A percentile compares a stretch with the other conserved stretches of the same genome.
Evolutionary conservation across 805 yeast species (phyloP).

Genomic region (Saturnispora sanitii): DNA sequence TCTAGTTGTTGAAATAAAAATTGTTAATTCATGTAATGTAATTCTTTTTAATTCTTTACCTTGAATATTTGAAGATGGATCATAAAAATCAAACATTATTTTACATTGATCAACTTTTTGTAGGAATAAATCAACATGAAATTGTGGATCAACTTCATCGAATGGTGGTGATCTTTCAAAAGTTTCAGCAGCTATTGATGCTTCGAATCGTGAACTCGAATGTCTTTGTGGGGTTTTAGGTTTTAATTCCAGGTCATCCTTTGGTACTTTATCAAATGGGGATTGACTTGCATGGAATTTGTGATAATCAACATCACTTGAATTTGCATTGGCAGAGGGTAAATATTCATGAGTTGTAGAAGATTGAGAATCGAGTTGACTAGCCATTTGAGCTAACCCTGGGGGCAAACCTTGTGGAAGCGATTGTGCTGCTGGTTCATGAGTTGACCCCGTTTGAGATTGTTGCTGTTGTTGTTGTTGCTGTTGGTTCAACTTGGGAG

Average conservation of each 20-base stretch:
- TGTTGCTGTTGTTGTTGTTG: slow-evolving; percentile 3
- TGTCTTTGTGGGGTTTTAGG: slow-evolving; percentile 72
- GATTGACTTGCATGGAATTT: slow-evolving; percentile 25
- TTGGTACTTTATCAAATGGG: slow-evolving; percentile 31
- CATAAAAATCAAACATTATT: slow-evolving; percentile 86
- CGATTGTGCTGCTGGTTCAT: not conserved
- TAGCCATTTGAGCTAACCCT: too few relatives aligned
- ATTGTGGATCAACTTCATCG: slow-evolving; percentile 73
- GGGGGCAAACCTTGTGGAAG: not conserved
- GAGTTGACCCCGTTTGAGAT: not conserved
- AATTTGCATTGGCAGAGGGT: slow-evolving; percentile 2
- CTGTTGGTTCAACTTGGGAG: not conserved
- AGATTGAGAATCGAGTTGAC: too few relatives aligned
- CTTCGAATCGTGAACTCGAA: slow-evolving; percentile 84
- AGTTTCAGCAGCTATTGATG: slow-evolving; percentile 50
- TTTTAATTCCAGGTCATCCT: slow-evolving; percentile 72
- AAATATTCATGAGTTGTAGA: not conserved
- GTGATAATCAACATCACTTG: slow-evolving; percentile 21
- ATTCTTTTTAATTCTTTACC: slow-evolving; percentile 88
- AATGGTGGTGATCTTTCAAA: slow-evolving; percentile 74
- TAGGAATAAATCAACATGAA: slow-evolving; percentile 69
- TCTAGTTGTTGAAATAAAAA: slow-evolving; percentile 73
- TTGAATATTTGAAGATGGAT: slow-evolving; percentile 82
- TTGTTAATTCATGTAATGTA: slow-evolving; percentile 82
- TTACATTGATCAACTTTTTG: slow-evolving; percentile 92